Evolutionary conservation across 768 basidiomycete species (phyloP), one percentile per base, ranked within the genome.

Genomic region (Trametes cinnabarina): DNA sequence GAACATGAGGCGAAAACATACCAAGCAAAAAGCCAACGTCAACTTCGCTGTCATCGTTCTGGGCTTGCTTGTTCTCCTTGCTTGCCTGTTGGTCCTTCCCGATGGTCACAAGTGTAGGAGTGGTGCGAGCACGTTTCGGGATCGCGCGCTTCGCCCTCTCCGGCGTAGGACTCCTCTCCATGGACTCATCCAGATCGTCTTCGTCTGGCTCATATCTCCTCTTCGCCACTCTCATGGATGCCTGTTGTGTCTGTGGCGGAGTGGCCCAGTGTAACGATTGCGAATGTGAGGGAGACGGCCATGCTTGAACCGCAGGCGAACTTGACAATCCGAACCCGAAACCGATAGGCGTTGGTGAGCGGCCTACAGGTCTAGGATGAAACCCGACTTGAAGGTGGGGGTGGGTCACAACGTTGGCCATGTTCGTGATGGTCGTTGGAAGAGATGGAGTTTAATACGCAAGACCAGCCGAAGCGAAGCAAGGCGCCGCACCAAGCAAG

Each of bases 101-200:
- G 10, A 51, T 55, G 58, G 73, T 62, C 3, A 70, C 68, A 15
- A 66, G 65, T 6, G 72, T 51, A 44, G 75, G 72, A 41, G 73
- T 67, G 40, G 82, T 74, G 47, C 82, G 80, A 41, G 81, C 81
- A 58, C 88, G 82, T 72, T 92, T 92, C 17, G 85, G 86, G 34
- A 83, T 76, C 5, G 80, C 79, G 64, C 86, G 83, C 72, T 85
- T 90, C 34, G 81, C 82, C 42, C 88, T 79, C 70, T 94, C 91
- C 15, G 90, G 88, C 2, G 91, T 91, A 8, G 91, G 90, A 63
- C 90, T 91, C 59, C 88, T 79, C 70, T 92, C 91, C 91, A 93
- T 93, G 15, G 84, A 79, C 51, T 88, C 81, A 63, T 91, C 90
- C 57, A 81, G 3, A 73, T 68, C 26, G 20, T 88, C 85, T n/a